A percentile compares a stretch with the other conserved stretches of the same genome.
These are phyloP conservation scores for Marchantia polymorpha DNA, from an alignment of 225 moss, liverwort and hornwort species.

Conservation along the genomic window DNA sequence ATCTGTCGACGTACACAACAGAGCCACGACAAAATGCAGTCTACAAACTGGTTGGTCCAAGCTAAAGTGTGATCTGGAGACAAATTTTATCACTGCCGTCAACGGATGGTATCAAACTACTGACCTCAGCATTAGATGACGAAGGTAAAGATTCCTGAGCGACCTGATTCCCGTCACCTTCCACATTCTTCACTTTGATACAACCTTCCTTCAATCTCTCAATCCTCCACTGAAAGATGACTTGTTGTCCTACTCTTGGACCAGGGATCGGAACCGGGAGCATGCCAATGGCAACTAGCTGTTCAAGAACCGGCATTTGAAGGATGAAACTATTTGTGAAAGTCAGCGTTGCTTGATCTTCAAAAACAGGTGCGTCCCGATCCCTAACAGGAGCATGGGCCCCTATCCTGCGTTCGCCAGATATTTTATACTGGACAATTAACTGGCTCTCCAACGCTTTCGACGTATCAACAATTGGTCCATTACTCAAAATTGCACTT, in stretches of 20 bases:
- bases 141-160: conserved; percentile 16
- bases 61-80: too few relatives aligned
- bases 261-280: conserved; percentile 74
- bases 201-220: conserved; percentile 89
- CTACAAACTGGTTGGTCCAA: too few relatives aligned
- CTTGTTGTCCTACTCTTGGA: conserved; percentile 87
- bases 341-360: conserved; percentile 50
- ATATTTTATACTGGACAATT: conserved; percentile 66
- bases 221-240: conserved; percentile 91
- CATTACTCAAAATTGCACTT: conserved; percentile 30
- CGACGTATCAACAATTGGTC: conserved; percentile 35
- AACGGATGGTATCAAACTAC: not conserved
- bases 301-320: conserved; percentile 92
- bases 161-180: conserved; percentile 4
- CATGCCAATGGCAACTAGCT: conserved; percentile 91
- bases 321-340: conserved; percentile 72
- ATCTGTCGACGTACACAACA: too few relatives aligned
- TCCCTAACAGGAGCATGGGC: conserved; percentile 64
- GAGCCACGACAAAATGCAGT: too few relatives aligned
- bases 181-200: conserved; percentile 29
- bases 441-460: conserved; percentile 51
- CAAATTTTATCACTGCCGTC: too few relatives aligned
- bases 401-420: conserved; percentile 74
- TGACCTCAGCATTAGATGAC: conserved; percentile 25
- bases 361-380: conserved; percentile 1